Base-by-base conservation (phyloP, 2,329 filamentous ascomycete species). In the Fusarium metavorans region DNA sequence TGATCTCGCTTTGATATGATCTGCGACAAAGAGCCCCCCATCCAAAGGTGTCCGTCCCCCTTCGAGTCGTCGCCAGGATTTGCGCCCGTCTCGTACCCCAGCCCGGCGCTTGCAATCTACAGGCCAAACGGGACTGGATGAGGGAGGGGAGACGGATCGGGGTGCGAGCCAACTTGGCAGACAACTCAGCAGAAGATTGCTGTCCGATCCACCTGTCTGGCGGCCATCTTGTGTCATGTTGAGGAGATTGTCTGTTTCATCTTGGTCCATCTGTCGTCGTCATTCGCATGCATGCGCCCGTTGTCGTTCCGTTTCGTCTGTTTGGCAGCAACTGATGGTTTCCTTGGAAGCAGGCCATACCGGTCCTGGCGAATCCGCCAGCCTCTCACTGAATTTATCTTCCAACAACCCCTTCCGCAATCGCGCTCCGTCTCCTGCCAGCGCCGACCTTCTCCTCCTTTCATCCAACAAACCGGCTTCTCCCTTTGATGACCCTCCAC, bases 341-440 rank as follows among this genome's bases (percentile, higher is more conserved):
- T 74, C 73, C 66, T 71, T 77, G 69, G 66, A 77, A 78, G 64
- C 70, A 79, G 77, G 68, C 73, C 75, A 77, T 67, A 64, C 75
- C 68, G 68, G 71, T 76, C 70, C 77, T 71, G 71, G 72, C 43
- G 70, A 78, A 69, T 74, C 76, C 67, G 71, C 77, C 67, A 87
- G 87, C 76, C 86, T 92, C 80, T 86, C 89, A 64, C 85, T 93
- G 82, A 92, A 91, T 83, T 89, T 95, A 80, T 92, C 92, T 82
- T 95, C 93, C 82, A 95, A 95, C 88, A 95, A 95, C 81, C 93
- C 93, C 72, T 95, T 91, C 79, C 92, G 93, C 85, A 94, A 94
- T 83, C 91, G 92, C 80, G 90, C 92, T 74, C 86, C 87, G 41
- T 94, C 92, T 73, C 92, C 89, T 60, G 81, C 84, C 63, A 82